These are phyloP conservation scores for Sorghum bicolor DNA, from an alignment of 176 grass and related monocot genomes.

Conservation along the genomic window DNA sequence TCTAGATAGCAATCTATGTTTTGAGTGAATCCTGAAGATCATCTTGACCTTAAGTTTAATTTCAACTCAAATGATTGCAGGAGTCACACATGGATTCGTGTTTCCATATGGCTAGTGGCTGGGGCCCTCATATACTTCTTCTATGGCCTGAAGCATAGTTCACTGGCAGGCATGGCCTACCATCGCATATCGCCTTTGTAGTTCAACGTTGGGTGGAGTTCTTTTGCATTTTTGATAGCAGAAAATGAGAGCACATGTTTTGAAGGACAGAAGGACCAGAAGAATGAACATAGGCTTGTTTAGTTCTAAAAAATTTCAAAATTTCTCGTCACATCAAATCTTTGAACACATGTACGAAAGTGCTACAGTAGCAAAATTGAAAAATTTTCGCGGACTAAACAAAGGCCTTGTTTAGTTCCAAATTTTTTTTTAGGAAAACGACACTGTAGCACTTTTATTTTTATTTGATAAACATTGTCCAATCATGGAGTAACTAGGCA, in stretches of 20 bases:
- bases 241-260: background rate
- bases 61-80: constrained; percentile 37
- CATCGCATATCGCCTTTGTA: constrained; percentile 36
- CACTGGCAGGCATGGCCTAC: constrained; percentile 34
- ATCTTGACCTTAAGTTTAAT: constrained; percentile 1
- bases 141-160: constrained; percentile 64
- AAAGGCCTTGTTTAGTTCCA: no score
- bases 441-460: no score
- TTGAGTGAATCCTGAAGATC: background rate
- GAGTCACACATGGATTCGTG: constrained; percentile 61
- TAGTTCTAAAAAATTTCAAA: no score
- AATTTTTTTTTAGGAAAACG: no score
- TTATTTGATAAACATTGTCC: no score
- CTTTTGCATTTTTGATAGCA: background rate
- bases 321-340: no score
- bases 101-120: constrained; percentile 62
- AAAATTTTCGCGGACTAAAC: no score
- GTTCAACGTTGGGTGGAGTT: background rate
- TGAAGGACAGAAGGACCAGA: background rate
- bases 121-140: constrained; percentile 72
- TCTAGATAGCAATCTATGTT: background rate
- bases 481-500: no score
- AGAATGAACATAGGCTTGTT: background rate
- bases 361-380: no score
- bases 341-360: no score